These are phyloP conservation scores for Umbelopsis vinacea DNA, from an alignment of 192 early-diverging fungal genomes.

Conservation along the genomic window DNA sequence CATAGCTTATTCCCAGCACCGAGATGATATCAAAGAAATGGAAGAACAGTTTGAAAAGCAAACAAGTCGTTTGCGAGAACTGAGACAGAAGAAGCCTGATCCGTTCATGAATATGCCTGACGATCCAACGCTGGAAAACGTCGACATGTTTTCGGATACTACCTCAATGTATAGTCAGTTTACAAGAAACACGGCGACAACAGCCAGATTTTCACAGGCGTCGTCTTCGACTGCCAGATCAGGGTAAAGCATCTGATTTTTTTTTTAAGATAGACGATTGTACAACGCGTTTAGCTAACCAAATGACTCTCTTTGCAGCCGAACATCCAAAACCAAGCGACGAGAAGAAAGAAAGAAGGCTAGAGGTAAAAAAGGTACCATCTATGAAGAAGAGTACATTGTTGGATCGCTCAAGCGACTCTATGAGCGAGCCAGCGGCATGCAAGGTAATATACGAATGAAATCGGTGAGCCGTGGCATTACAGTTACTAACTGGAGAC, in stretches of 20 bases:
- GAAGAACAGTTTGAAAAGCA: slow-evolving; percentile 68
- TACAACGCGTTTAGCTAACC: not conserved
- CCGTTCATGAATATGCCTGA: slow-evolving; percentile 41
- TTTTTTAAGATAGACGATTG: no score
- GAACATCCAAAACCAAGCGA: slow-evolving; percentile 68
- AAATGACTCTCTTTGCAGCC: not conserved
- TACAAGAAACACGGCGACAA: slow-evolving; percentile 75
- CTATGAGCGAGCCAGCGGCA: slow-evolving; percentile 55
- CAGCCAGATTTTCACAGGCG: slow-evolving; percentile 62
- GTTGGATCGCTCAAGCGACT: slow-evolving; percentile 71
- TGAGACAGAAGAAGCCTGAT: slow-evolving; percentile 60
- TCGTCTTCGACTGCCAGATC: slow-evolving; percentile 44
- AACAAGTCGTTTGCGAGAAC: slow-evolving; percentile 55
- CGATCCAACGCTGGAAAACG: slow-evolving; percentile 75
- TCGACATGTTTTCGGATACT: slow-evolving; percentile 96
- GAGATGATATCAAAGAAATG: slow-evolving; percentile 71
- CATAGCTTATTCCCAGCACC: slow-evolving; percentile 36
- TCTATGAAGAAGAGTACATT: slow-evolving; percentile 91
- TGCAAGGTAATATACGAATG: slow-evolving; percentile 56
- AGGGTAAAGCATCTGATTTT: slow-evolving; percentile 6
- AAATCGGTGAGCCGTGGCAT: not conserved
- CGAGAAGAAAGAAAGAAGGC: slow-evolving; percentile 77
- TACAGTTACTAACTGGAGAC: slow-evolving; percentile 29
- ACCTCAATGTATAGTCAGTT: slow-evolving; percentile 90
- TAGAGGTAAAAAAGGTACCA: slow-evolving; percentile 87